These are phyloP conservation scores for Pichiaceae sp. DNA, from an alignment of 1,139 yeast species.

Conservation along the genomic window DNA sequence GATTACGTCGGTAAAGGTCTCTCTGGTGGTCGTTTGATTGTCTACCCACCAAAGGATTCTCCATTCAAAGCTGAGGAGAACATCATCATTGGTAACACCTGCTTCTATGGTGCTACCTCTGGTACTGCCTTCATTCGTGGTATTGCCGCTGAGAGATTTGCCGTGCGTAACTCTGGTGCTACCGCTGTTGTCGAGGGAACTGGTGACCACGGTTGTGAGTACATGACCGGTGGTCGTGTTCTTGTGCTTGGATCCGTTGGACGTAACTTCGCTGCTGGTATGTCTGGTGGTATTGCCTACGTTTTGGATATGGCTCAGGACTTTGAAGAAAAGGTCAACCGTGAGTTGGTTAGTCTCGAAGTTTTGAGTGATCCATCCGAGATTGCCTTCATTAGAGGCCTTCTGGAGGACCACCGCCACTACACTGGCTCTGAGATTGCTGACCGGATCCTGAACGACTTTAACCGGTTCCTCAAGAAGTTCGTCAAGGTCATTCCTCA, in stretches of 20 bases:
- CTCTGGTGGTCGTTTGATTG: conserved; percentile 89
- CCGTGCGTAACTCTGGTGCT: conserved; percentile 98
- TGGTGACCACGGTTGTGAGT: conserved; percentile 98
- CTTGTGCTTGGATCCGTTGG: conserved; percentile 89
- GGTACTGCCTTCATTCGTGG: conserved; percentile 94
- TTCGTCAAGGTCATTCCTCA: conserved; percentile 90
- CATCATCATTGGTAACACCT: conserved; percentile 93
- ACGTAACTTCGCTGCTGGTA: conserved; percentile 96
- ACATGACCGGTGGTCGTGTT: conserved; percentile 99
- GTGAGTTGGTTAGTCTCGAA: conserved; percentile 74
- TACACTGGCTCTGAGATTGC: conserved; percentile 92
- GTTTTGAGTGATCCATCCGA: conserved; percentile 79
- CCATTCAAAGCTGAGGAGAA: conserved; percentile 91
- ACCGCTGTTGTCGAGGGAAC: conserved; percentile 94
- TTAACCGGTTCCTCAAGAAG: conserved; percentile 80
- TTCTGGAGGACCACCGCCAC: conserved; percentile 92
- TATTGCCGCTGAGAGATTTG: conserved; percentile 97
- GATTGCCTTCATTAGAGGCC: conserved; percentile 87
- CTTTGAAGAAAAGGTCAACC: conserved; percentile 71
- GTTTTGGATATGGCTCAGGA: conserved; percentile 95
- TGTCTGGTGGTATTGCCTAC: conserved; percentile 99
- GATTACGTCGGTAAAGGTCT: conserved; percentile 97
- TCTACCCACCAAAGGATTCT: conserved; percentile 83
- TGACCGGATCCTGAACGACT: conserved; percentile 70
- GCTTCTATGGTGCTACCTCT: conserved; percentile 95